phyloP scores from a whole-genome alignment of 1,284 basidiomycete genomes.

The Trichosporon sp. region DNA sequence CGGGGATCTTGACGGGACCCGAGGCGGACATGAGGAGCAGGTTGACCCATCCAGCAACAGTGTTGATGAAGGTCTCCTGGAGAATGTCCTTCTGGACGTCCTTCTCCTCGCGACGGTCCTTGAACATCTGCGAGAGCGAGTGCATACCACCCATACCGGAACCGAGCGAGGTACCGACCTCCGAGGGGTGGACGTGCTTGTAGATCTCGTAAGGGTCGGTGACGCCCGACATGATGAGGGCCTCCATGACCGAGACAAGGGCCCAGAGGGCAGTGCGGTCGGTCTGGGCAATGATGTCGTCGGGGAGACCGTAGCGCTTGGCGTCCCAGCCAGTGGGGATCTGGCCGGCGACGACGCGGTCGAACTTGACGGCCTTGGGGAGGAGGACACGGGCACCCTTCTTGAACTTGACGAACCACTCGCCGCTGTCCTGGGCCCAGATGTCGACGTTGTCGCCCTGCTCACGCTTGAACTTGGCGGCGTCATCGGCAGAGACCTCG shows the following conservation, averaged over 20 bases:
- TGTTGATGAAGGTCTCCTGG: constrained; percentile 99
- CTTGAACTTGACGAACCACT: constrained; percentile 98
- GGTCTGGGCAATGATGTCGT: constrained; percentile 89
- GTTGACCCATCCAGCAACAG: constrained; percentile 96
- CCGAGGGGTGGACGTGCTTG: constrained; percentile 92
- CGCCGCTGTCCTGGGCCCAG: constrained; percentile 81
- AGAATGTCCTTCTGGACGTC: constrained; percentile 97
- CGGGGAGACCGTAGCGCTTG: constrained; percentile 93
- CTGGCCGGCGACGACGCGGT: constrained; percentile 89
- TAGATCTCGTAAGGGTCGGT: constrained; percentile 96
- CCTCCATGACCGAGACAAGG: constrained; percentile 89
- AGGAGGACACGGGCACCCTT: constrained; percentile 90
- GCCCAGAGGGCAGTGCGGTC: constrained; percentile 91
- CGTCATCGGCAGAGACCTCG: constrained; percentile 85
- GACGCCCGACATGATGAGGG: constrained; percentile 93
- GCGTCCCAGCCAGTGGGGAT: constrained; percentile 96
- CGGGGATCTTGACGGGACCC: constrained; percentile 97
- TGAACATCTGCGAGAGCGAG: constrained; percentile 92
- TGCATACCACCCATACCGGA: constrained; percentile 96
- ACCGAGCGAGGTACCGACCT: constrained; percentile 85
- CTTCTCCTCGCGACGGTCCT: constrained; percentile 92
- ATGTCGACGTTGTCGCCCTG: constrained; percentile 95
- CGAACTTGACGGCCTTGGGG: constrained; percentile 93
- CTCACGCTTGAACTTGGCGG: constrained; percentile 90
- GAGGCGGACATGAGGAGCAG: constrained; percentile 85